Evolutionary conservation across 129 eudicot species (phyloP), one percentile per base, ranked within the genome.

Genomic region (Logfia minima): DNA sequence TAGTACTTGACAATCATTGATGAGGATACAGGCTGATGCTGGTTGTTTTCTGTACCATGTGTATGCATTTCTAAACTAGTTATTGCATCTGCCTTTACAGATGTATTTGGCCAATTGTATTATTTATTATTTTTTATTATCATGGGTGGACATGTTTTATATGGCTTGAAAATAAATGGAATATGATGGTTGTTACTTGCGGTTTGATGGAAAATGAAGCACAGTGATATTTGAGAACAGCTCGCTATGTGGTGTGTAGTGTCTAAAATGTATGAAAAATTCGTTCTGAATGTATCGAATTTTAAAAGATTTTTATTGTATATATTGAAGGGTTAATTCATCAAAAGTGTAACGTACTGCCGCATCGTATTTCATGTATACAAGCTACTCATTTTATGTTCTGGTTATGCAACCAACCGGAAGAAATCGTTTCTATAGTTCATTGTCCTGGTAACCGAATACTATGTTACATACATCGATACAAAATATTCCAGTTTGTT

Each of bases 21-120:
- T 79, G 81, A 68, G 52, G 76, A 62, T 78, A 41, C 72, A 78
- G 34, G 84, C 17, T 48, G 83, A 19, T 37, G 70, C 58, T 69
- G 72, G 82, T 72, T 82, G 79, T 72, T 48, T 68, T 41, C 66
- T 66, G 78, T 77, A 77, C 51, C 74, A 75, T 76, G 80, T 77
- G 74, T 73, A 1, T 41, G 76, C 80, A 37, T 74, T 67, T 65
- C 62, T 56, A 82, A 73, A 68, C 62, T 31, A 83, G 51, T 78
- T 73, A 78, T 72, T 68, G 75, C 68, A 28, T 28, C 43, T 69
- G 81, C 28, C 81, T 70, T 71, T 63, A 64, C 65, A 63, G 78
- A 29, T 65, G 29, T 73, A 22, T 52, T 80, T 65, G 83, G 79
- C 79, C 79, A 68, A 66, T 37, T 56, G 37, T 24, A 6, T 65